These are phyloP conservation scores for Gossypium herbaceum DNA, from an alignment of 345 rosid genomes.

Conservation along the genomic window DNA sequence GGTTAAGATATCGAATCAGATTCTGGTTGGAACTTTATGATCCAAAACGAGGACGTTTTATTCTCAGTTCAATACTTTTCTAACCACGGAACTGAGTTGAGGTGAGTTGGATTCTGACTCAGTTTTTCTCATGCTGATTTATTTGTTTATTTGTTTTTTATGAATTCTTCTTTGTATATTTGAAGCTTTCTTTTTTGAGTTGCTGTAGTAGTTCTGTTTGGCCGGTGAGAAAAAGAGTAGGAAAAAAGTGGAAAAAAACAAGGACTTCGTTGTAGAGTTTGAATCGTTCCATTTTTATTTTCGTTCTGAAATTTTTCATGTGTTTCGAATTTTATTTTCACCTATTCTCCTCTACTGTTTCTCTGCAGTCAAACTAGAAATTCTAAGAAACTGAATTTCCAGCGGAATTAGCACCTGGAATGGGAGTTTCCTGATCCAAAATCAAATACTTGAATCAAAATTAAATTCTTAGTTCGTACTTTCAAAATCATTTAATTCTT, in stretches of 20 bases:
- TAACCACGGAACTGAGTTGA: background rate
- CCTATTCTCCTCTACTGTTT: background rate
- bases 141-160: background rate
- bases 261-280: background rate
- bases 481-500: background rate
- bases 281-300: background rate
- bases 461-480: background rate
- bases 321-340: background rate
- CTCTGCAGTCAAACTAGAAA: background rate
- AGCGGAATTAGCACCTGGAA: background rate
- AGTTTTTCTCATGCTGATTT: background rate
- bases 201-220: slow-evolving; percentile 9
- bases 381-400: background rate
- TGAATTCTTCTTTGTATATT: background rate
- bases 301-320: background rate
- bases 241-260: background rate
- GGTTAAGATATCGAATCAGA: background rate
- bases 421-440: slow-evolving; percentile 12
- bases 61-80: background rate
- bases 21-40: background rate
- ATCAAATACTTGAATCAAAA: background rate
- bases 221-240: slow-evolving; percentile 1
- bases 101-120: slow-evolving; percentile 3
- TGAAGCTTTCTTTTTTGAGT: background rate
- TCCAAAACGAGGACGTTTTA: background rate